Conservation (phyloP, 306 rosid species). For the Adenanthera pavonina region DNA sequence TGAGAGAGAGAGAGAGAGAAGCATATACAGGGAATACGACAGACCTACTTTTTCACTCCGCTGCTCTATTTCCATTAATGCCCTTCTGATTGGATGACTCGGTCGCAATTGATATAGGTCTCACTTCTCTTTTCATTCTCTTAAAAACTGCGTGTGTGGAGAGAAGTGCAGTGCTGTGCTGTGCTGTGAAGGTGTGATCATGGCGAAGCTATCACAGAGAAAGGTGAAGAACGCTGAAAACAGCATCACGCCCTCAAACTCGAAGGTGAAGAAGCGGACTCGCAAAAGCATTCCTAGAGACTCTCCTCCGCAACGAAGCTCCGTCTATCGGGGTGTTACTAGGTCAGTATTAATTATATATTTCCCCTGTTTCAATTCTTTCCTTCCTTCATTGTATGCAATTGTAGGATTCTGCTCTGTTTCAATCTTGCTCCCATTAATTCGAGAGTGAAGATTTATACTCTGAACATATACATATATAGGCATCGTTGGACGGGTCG, state of each 20-base stretch:
- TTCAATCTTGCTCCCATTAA: background rate
- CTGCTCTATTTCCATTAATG: constrained; percentile 42
- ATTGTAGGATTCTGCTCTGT: background rate
- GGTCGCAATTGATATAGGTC: constrained; percentile 37
- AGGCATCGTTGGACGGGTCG: constrained; percentile 99
- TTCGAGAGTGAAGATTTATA: background rate
- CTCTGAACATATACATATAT: background rate
- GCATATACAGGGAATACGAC: background rate
- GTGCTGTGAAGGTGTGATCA: constrained; percentile 20
- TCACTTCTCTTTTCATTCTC: constrained; percentile 31
- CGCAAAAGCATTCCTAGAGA: constrained; percentile 72
- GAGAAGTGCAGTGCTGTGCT: background rate
- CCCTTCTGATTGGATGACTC: constrained; percentile 54
- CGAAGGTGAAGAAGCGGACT: constrained; percentile 58
- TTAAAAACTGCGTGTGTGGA: background rate
- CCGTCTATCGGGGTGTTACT: constrained; percentile 84
- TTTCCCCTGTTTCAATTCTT: background rate
- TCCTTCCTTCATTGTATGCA: background rate
- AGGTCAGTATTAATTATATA: constrained; percentile 51
- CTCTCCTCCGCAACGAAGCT: constrained; percentile 85
- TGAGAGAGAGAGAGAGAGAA: background rate
- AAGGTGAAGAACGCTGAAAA: constrained; percentile 36
- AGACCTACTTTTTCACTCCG: constrained; percentile 57
- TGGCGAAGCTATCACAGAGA: constrained; percentile 65
- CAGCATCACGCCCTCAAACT: background rate